These are phyloP conservation scores for Mayamaea pseudoterrestris DNA, from an alignment of 108 stramenopile species.

Conservation along the genomic window DNA sequence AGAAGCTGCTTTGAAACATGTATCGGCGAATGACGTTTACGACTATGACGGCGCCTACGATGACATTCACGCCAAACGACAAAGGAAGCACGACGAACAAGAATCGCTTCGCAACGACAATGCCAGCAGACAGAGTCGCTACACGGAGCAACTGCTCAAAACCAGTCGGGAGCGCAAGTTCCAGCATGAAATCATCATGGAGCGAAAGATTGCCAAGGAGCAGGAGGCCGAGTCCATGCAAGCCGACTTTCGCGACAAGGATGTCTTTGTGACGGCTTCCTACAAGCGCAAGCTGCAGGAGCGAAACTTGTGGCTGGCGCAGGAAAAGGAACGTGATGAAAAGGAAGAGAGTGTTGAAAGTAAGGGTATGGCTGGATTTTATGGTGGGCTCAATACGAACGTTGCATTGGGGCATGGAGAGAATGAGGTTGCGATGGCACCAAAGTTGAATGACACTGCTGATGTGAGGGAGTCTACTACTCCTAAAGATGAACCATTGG, in stretches of 20 bases:
- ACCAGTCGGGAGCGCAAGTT: slow-evolving; percentile 36
- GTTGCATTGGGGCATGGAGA: slow-evolving; percentile 26
- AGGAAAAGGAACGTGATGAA: slow-evolving; percentile 23
- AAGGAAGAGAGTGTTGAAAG: slow-evolving; percentile 45
- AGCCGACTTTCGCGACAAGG: slow-evolving; percentile 51
- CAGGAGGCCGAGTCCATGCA: slow-evolving; percentile 25
- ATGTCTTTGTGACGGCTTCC: slow-evolving; percentile 60
- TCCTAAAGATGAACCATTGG: background rate
- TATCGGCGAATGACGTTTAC: slow-evolving; percentile 19
- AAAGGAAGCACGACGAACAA: slow-evolving; percentile 1
- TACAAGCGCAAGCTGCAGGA: slow-evolving; percentile 67
- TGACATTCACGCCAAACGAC: slow-evolving; percentile 19
- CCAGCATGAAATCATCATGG: slow-evolving; percentile 54
- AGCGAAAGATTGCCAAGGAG: slow-evolving; percentile 53
- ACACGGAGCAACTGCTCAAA: slow-evolving; percentile 49
- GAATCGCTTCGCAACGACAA: slow-evolving; percentile 5
- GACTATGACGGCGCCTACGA: slow-evolving; percentile 74
- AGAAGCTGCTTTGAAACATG: slow-evolving; percentile 21
- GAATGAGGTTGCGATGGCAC: background rate
- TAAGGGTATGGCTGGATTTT: slow-evolving; percentile 41
- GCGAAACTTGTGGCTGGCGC: slow-evolving; percentile 49
- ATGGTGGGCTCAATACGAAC: slow-evolving; percentile 48
- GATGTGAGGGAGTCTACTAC: background rate
- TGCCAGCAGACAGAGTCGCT: slow-evolving; percentile 27
- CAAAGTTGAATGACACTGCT: background rate